phyloP scores from a whole-genome alignment of 2,329 filamentous ascomycete species.

The Lasiodiplodia gonubiensis region DNA sequence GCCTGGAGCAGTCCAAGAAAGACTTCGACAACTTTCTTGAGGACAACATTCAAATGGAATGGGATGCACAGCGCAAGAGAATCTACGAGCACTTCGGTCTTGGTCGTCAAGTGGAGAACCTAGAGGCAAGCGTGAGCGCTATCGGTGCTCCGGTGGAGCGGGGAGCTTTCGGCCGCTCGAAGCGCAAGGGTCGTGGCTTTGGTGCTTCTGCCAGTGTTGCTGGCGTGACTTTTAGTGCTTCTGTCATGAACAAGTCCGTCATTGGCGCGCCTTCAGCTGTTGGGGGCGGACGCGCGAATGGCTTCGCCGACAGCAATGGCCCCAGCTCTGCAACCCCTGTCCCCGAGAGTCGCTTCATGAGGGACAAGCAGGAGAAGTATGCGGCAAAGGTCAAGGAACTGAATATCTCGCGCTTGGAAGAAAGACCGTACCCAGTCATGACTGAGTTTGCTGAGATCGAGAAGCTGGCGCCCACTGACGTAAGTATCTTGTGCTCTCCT shows the following conservation, averaged over 20 bases:
- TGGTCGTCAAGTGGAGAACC: slow-evolving; percentile 50
- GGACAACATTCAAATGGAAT: slow-evolving; percentile 92
- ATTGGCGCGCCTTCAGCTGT: slow-evolving; percentile 77
- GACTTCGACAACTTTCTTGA: slow-evolving; percentile 95
- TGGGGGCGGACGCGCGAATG: slow-evolving; percentile 61
- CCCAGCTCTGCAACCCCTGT: slow-evolving; percentile 54
- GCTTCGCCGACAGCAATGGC: slow-evolving; percentile 71
- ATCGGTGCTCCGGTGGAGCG: slow-evolving; percentile 43
- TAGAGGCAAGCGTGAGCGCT: slow-evolving; percentile 45
- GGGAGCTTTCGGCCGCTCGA: slow-evolving; percentile 61
- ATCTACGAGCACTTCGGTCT: slow-evolving; percentile 98
- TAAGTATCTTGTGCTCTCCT: slow-evolving; percentile 41
- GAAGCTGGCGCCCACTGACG: slow-evolving; percentile 68
- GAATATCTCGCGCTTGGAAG: slow-evolving; percentile 73
- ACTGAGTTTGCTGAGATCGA: slow-evolving; percentile 78
- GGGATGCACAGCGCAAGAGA: slow-evolving; percentile 88
- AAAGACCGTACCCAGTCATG: slow-evolving; percentile 73
- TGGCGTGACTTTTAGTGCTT: slow-evolving; percentile 64
- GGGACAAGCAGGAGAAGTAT: slow-evolving; percentile 84
- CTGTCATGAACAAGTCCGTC: slow-evolving; percentile 79
- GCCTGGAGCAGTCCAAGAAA: slow-evolving; percentile 83
- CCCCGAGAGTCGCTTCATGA: slow-evolving; percentile 75
- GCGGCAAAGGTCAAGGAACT: slow-evolving; percentile 79
- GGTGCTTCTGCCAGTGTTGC: slow-evolving; percentile 39
- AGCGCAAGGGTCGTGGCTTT: slow-evolving; percentile 49